Percentiles rank a stretch among this genome's conserved stretches.
phyloP scores from a whole-genome alignment of 176 grass and related monocot species.

The Pontederia crassipes region DNA sequence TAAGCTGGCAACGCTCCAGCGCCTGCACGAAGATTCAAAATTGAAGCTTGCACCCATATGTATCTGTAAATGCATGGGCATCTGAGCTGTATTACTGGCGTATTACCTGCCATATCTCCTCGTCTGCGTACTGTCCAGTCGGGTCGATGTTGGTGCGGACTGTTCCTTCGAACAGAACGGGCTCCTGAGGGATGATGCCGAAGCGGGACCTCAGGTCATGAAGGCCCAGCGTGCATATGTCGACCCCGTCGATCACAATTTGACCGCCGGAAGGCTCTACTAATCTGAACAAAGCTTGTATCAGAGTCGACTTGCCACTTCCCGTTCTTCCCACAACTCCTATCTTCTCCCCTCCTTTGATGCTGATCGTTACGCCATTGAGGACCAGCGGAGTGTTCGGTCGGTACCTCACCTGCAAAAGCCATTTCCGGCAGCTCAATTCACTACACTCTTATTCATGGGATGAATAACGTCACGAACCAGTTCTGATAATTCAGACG shows the following conservation, averaged over 20 bases:
- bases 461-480: too few relatives aligned
- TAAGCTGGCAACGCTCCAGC: slow-evolving; percentile 84
- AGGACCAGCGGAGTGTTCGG: slow-evolving; percentile 79
- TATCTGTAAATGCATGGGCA: neutral
- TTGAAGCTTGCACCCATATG: neutral
- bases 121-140: slow-evolving; percentile 71
- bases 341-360: slow-evolving; percentile 77
- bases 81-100: neutral
- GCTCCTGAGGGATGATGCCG: slow-evolving; percentile 93
- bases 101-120: slow-evolving; percentile 94
- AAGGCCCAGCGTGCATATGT: slow-evolving; percentile 88
- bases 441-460: too few relatives aligned
- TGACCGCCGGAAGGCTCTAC: slow-evolving; percentile 76
- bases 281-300: slow-evolving; percentile 94
- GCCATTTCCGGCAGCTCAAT: too few relatives aligned
- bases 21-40: slow-evolving; percentile 34
- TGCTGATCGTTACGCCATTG: slow-evolving; percentile 80
- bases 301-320: slow-evolving; percentile 92
- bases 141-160: slow-evolving; percentile 84
- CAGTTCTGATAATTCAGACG: neutral
- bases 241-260: slow-evolving; percentile 67
- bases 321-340: slow-evolving; percentile 86
- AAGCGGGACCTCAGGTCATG: slow-evolving; percentile 95
- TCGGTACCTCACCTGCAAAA: slow-evolving; percentile 61
- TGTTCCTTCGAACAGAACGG: slow-evolving; percentile 89